Percentiles rank a stretch among this genome's conserved stretches.
Conservation (phyloP, 2,329 filamentous ascomycete species). For the Diaporthe sp. region DNA sequence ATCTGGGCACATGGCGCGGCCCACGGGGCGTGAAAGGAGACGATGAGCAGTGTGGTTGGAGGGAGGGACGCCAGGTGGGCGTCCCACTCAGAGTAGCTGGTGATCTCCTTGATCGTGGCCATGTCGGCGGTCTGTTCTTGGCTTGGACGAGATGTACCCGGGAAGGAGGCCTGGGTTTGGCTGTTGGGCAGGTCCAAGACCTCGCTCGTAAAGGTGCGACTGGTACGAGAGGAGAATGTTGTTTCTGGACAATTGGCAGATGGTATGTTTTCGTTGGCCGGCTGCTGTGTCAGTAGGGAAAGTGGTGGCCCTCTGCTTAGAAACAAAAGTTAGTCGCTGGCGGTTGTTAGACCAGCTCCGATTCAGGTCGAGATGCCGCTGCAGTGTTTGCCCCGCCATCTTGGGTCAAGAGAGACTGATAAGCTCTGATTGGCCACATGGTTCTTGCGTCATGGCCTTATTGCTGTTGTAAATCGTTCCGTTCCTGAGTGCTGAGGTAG, state of each 20-base stretch:
- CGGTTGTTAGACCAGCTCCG: constrained; percentile 17
- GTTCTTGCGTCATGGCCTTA: constrained; percentile 37
- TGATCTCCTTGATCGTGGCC: constrained; percentile 83
- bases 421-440: constrained; percentile 38
- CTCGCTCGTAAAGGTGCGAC: neutral
- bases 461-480: neutral
- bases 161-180: neutral
- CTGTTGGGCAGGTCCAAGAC: neutral
- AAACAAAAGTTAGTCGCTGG: neutral
- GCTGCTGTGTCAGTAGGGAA: neutral
- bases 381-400: constrained; percentile 37
- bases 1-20: constrained; percentile 96
- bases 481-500: neutral
- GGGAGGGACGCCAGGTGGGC: constrained; percentile 74
- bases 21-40: constrained; percentile 98
- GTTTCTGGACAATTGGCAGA: no score
- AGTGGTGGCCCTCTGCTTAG: neutral
- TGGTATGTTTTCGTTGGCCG: neutral
- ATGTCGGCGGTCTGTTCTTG: constrained; percentile 52
- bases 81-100: constrained; percentile 78
- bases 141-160: neutral
- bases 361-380: constrained; percentile 28
- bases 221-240: neutral
- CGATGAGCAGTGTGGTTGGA: constrained; percentile 77
- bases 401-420: constrained; percentile 31